Evolutionary conservation across 2,329 filamentous ascomycete species (phyloP).

Genomic region (Myriosclerotinia scirpicola): DNA sequence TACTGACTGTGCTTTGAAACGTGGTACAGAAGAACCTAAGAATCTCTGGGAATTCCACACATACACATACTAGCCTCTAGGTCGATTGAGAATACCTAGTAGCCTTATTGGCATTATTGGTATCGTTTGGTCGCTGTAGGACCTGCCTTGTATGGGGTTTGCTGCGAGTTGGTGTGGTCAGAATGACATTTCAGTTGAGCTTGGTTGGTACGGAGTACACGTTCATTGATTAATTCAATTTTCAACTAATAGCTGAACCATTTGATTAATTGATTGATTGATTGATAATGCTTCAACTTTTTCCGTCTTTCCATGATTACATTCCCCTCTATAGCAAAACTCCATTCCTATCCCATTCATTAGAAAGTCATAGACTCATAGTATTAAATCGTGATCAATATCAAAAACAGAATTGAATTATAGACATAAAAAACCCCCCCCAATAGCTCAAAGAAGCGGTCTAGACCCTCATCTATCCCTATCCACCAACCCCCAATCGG

Average conservation of each 20-base stretch:
- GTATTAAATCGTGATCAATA: not conserved
- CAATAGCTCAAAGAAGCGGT: slow-evolving; percentile 10
- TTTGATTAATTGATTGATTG: not conserved
- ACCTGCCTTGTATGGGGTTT: slow-evolving; percentile 7
- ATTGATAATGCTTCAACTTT: not conserved
- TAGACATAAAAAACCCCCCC: not conserved
- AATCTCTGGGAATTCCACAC: not conserved
- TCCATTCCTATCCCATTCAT: not conserved
- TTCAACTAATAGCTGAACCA: no score
- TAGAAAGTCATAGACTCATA: no score
- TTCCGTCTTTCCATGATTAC: not conserved
- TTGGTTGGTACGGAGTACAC: not conserved
- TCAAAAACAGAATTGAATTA: not conserved
- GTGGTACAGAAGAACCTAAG: slow-evolving; percentile 10
- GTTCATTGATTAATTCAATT: not conserved
- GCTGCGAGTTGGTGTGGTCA: slow-evolving; percentile 4
- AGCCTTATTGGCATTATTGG: not conserved
- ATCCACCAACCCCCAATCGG: slow-evolving; percentile 26
- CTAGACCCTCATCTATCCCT: slow-evolving; percentile 23
- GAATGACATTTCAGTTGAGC: not conserved
- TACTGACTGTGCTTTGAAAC: not conserved
- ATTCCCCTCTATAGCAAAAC: not conserved
- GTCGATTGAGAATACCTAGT: not conserved
- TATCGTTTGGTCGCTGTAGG: not conserved
- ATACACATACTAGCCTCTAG: not conserved